These are phyloP conservation scores for Entophlyctis luteolus DNA, from an alignment of 192 early-diverging fungal genomes.

Conservation along the genomic window DNA sequence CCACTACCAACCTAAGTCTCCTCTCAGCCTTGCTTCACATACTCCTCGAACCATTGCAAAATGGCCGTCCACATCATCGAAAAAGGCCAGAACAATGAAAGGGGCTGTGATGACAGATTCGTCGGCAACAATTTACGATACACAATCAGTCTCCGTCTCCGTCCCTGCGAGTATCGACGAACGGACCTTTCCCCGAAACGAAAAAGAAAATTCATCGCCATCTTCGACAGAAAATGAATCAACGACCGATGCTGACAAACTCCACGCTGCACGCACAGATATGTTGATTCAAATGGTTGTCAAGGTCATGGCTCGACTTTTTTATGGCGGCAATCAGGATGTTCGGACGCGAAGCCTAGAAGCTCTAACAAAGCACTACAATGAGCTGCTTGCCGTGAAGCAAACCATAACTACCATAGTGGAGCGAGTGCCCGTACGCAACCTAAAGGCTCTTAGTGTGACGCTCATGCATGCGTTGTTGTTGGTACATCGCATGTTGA, in stretches of 20 bases:
- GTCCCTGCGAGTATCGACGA: too few relatives aligned
- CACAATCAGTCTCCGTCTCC: too few relatives aligned
- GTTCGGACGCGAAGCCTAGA: background rate
- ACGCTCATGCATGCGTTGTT: slow-evolving; percentile 10
- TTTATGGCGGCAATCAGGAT: background rate
- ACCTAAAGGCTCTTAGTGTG: background rate
- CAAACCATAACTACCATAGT: background rate
- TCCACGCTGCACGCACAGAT: background rate
- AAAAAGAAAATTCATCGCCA: too few relatives aligned
- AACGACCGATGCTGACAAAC: background rate
- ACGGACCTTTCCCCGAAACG: too few relatives aligned
- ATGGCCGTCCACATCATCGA: too few relatives aligned
- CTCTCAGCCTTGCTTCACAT: too few relatives aligned
- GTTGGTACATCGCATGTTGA: background rate
- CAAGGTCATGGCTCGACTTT: slow-evolving; percentile 16
- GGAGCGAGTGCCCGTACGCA: background rate
- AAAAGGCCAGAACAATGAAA: too few relatives aligned
- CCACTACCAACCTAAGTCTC: too few relatives aligned
- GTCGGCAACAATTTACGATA: too few relatives aligned
- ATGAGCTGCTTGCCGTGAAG: background rate
- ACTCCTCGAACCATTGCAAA: too few relatives aligned
- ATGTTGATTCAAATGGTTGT: slow-evolving; percentile 8
- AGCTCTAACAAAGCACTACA: background rate
- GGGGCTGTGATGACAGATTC: too few relatives aligned
- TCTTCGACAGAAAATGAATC: background rate